Percentiles rank a stretch among this genome's conserved stretches.
Conservation (phyloP, 2,329 filamentous ascomycete species). For the Neofusicoccum cordaticola region DNA sequence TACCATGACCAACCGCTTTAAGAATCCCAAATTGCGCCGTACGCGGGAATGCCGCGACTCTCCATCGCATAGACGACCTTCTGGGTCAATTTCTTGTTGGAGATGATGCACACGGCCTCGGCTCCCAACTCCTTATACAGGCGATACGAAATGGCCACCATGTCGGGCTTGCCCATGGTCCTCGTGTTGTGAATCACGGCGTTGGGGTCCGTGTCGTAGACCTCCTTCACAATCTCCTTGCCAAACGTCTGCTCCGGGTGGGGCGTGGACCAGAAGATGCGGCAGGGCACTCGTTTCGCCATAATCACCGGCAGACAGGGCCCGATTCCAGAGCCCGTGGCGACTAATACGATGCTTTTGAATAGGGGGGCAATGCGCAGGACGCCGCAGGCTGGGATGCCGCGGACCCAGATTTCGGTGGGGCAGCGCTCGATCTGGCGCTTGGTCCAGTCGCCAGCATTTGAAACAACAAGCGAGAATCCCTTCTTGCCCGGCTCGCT, state of each 20-base stretch:
- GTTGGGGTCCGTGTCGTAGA: constrained; percentile 57
- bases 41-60: constrained; percentile 63
- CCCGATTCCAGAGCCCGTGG: constrained; percentile 35
- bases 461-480: constrained; percentile 31
- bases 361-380: constrained; percentile 32
- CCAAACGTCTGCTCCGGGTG: constrained; percentile 64
- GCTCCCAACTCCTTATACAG: constrained; percentile 47
- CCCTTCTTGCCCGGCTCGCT: constrained; percentile 28
- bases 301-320: constrained; percentile 53
- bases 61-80: constrained; percentile 69
- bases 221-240: constrained; percentile 52
- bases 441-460: constrained; percentile 36
- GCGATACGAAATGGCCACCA: constrained; percentile 55
- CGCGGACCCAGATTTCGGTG: constrained; percentile 29
- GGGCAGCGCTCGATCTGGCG: constrained; percentile 24
- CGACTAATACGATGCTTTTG: constrained; percentile 31
- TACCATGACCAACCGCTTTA: constrained; percentile 28
- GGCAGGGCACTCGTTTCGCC: constrained; percentile 38
- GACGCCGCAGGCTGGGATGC: constrained; percentile 30
- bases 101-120: constrained; percentile 72
- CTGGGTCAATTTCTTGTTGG: constrained; percentile 65
- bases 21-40: constrained; percentile 72
- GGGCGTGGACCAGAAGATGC: constrained; percentile 68
- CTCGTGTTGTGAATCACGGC: constrained; percentile 68
- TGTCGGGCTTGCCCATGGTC: constrained; percentile 54